Evolutionary conservation across 495 filamentous ascomycete genomes (phyloP), one percentile per base, ranked within the genome.

Genomic region (Penicillium silybi): DNA sequence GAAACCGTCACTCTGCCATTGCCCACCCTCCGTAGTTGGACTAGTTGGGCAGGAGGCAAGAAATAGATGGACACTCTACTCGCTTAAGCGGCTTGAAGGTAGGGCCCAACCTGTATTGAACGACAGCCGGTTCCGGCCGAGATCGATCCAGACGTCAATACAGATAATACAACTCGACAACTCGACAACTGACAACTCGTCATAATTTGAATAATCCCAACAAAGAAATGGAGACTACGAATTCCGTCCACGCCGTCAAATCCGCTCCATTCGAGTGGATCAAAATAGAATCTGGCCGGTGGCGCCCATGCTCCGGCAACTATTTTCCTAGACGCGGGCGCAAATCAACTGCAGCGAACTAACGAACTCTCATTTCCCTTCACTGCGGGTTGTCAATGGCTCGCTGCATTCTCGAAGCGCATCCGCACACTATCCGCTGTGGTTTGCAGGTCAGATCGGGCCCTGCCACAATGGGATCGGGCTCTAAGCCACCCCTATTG

Each of bases 51-150:
- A 4, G 29, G 3, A 15, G 9, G 11, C 3, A 13, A 32, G 13
- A 3, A 13, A 29, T 29, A 32, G 11, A 32, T 13, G 11, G 1
- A 4, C 11, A 15, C 10, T n/a, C n/a, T n/a, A n/a, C n/a, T n/a
- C n/a, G n/a, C n/a, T n/a, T n/a, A n/a, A n/a, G n/a, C n/a, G n/a
- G n/a, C n/a, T n/a, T n/a, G n/a, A n/a, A n/a, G n/a, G n/a, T n/a
- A n/a, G n/a, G n/a, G n/a, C n/a, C n/a, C n/a, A n/a, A n/a, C n/a
- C n/a, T n/a, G n/a, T n/a, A n/a, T n/a, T n/a, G n/a, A n/a, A n/a
- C 54, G 38, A 48, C 39, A 56, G 52, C 35, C 44, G 22, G 26
- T 32, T 7, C 42, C 38, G 46, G 46, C 46, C 50, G 45, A 49
- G 22, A 46, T 46, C 40, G 39, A 32, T 48, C 16, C 35, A 27